These are phyloP conservation scores for Boletus edulis DNA, from an alignment of 768 basidiomycete species.

Conservation along the genomic window DNA sequence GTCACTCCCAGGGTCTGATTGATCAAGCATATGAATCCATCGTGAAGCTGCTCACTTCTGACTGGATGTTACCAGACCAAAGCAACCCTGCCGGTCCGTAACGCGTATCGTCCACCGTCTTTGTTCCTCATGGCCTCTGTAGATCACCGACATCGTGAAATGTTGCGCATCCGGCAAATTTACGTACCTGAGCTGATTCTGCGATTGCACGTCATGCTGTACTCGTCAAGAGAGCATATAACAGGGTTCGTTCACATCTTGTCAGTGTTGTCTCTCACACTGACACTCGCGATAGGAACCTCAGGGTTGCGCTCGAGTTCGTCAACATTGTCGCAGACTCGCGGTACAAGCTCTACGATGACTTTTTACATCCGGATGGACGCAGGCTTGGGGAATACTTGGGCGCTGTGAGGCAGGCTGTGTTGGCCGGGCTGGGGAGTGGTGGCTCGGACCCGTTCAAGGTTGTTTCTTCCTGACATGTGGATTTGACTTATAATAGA, in stretches of 20 bases:
- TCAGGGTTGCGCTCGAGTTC: slow-evolving; percentile 71
- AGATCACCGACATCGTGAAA: slow-evolving; percentile 59
- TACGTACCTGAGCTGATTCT: slow-evolving; percentile 90
- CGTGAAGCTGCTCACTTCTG: slow-evolving; percentile 67
- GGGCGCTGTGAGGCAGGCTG: slow-evolving; percentile 64
- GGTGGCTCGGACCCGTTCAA: slow-evolving; percentile 80
- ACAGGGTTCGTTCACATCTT: slow-evolving; percentile 55
- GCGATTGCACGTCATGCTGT: slow-evolving; percentile 73
- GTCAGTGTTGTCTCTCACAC: background rate
- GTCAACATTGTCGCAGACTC: slow-evolving; percentile 89
- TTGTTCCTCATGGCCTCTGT: slow-evolving; percentile 30
- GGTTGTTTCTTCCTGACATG: slow-evolving; percentile 30
- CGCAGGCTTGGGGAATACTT: slow-evolving; percentile 71
- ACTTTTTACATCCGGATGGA: slow-evolving; percentile 65
- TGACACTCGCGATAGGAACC: slow-evolving; percentile 49
- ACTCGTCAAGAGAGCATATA: slow-evolving; percentile 58
- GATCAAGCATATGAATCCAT: slow-evolving; percentile 65
- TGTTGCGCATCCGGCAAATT: slow-evolving; percentile 81
- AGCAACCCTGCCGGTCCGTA: slow-evolving; percentile 38
- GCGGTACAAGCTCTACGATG: slow-evolving; percentile 79
- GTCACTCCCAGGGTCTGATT: slow-evolving; percentile 46
- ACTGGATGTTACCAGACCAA: slow-evolving; percentile 68
- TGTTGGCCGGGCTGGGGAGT: slow-evolving; percentile 67
- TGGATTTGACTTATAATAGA: background rate
- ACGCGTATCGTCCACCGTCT: background rate